Evolutionary conservation across 257 asterid genomes (phyloP).

Genomic region (Solanum gandarillasii): DNA sequence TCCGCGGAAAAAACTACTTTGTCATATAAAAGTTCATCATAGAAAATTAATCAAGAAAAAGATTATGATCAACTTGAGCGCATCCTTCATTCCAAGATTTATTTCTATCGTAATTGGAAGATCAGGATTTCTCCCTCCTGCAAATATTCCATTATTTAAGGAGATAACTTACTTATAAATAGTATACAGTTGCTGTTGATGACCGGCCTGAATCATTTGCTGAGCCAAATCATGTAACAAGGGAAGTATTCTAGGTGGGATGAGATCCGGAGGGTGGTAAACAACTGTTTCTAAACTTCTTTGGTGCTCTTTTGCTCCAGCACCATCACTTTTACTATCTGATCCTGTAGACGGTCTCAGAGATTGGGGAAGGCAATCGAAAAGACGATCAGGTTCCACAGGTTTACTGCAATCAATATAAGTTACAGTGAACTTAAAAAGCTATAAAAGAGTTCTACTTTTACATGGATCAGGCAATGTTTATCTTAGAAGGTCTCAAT

Average conservation of each 20-base stretch:
- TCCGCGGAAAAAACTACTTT: not conserved
- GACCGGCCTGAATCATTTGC: conserved; percentile 84
- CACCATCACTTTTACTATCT: conserved; percentile 40
- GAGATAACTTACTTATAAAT: conserved; percentile 44
- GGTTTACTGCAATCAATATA: conserved; percentile 68
- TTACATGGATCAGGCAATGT: not conserved
- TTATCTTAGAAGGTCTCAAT: not conserved
- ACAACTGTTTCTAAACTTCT: conserved; percentile 48
- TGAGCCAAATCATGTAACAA: conserved; percentile 51
- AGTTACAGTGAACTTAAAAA: not conserved
- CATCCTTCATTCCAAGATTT: too few species aligned
- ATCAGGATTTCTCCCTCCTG: not conserved
- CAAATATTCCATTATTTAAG: not conserved
- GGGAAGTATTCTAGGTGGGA: conserved; percentile 74
- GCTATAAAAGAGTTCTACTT: not conserved
- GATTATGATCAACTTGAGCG: not conserved
- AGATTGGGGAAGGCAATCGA: conserved; percentile 82
- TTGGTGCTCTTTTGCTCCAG: conserved; percentile 39
- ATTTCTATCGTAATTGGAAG: too few species aligned
- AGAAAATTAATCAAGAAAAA: not conserved
- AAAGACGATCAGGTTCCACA: conserved; percentile 81
- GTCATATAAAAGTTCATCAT: not conserved
- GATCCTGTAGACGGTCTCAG: conserved; percentile 61
- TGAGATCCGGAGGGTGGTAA: conserved; percentile 61
- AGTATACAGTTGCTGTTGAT: conserved; percentile 53